Evolutionary conservation across 2,329 filamentous ascomycete species (phyloP), one percentile per base, ranked within the genome.

Genomic region (Diaporthe velutina): DNA sequence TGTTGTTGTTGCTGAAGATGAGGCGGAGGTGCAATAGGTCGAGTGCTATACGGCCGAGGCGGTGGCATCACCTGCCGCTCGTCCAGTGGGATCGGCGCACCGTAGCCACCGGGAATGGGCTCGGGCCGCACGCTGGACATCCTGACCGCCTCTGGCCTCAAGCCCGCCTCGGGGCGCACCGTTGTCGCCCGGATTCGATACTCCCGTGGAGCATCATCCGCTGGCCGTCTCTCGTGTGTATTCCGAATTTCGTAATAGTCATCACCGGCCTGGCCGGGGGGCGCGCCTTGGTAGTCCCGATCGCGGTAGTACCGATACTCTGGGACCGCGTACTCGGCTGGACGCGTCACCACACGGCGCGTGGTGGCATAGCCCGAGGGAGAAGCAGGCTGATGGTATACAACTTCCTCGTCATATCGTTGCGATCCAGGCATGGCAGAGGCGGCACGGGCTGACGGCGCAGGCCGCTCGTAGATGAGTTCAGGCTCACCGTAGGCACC

Each of bases 391-490:
- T 85, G 83, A 77, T 91, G 92, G 6, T 90, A 79, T 35, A 86
- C 78, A 5, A 83, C 83, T 30, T 87, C 86, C 38, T 92, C 90
- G 35, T 88, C 86, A 73, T 87, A 87, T 2, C 86, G 82, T 12
- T 86, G 84, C 28, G 86, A 79, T 12, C 79, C 85, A 6, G 89
- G 82, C 73, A 89, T 87, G 74, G 89, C 87, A 6, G 89, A 88
- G 8, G 87, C 80, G 58, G 89, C 86, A 48, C 89, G 88, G 28
- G 79, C 74, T 28, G 68, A 40, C 12, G 78, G 76, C 1, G 88
- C 85, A 17, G 87, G 83, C 78, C 93, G 89, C 79, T 96, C 94
- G 78, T 95, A 95, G 57, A 93, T 83, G 70, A 91, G 80, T 73
- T 92, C 89, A 33, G 87, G 84, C 40, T 92, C 90, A 22, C 86